Base-by-base conservation (phyloP, 805 yeast species). In the Pichia gijzeniarum region DNA sequence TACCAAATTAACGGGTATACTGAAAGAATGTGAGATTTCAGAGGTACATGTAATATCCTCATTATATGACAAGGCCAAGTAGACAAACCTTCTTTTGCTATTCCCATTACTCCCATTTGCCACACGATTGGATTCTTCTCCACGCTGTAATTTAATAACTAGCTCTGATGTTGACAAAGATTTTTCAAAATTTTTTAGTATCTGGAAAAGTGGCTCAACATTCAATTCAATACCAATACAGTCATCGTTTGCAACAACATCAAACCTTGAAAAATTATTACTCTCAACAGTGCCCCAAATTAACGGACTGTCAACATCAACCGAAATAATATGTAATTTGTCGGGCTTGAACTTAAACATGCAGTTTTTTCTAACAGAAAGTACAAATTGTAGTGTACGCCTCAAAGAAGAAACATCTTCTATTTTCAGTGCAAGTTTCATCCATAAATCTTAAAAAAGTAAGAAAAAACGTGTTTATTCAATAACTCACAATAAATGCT, bases 1-100 rank as follows among this genome's bases (percentile, higher is more conserved):
- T 45, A 85, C 56, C 35, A 85, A 67, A 52, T 80, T 68, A 1
- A 85, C 85, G 0, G 95, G 91, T 17, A 90, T 75, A 41, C 79
- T 77, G 54, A 81, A 79, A 7, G 85, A 73, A 55, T 83, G 88
- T 49, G 74, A 73, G 16, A 85, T 71, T 3, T 76, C 64, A 20
- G 73, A 71, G 9, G 72, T 53, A 43, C 61, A 59, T 41, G 60
- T 59, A 31, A 60, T 66, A 54, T 60, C 64, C 49, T 77, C 80
- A 17, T 76, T 70, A 55, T 79, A 81, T 51, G 69, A 71, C 14
- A 84, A 53, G 0, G 80, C 77, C 44, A 84, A 62, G 19, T 75
- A 71, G 1, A 84, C 82, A 33, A 56, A 54, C 13, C 59, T 67
- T 68, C 53, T 54, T 34, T 55, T 58, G 35, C 48, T 53, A 2